A percentile compares a stretch with the other conserved stretches of the same genome.
Conservation (phyloP, 768 basidiomycete species). For the Rossbeevera mucosa region DNA sequence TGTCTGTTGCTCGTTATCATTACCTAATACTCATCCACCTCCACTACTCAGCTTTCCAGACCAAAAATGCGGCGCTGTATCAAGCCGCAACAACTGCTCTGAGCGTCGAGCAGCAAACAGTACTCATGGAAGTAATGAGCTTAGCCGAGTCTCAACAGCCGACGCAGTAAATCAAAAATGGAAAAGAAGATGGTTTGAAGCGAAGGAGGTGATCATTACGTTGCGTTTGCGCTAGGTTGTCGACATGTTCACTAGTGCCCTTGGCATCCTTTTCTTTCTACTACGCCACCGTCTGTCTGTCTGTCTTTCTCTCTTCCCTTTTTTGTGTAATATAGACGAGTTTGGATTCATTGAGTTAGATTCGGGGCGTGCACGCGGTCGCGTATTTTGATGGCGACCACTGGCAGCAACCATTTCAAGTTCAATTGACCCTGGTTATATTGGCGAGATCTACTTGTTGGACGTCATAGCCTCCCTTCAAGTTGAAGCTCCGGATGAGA, state of each 20-base stretch:
- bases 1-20: too few relatives aligned
- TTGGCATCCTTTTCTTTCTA: neutral
- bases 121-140: constrained; percentile 82
- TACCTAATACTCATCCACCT: neutral
- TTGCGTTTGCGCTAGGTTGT: neutral
- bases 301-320: neutral
- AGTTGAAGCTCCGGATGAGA: too few relatives aligned
- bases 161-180: constrained; percentile 3
- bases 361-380: neutral
- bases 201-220: neutral
- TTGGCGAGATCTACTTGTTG: neutral
- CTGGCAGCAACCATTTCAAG: neutral
- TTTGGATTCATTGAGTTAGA: neutral
- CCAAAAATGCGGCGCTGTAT: constrained; percentile 60
- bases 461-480: neutral
- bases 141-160: constrained; percentile 46
- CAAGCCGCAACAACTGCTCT: constrained; percentile 70
- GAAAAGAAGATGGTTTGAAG: neutral
- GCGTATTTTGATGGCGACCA: neutral
- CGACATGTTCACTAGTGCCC: neutral
- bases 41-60: constrained; percentile 57
- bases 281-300: too few relatives aligned
- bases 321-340: neutral
- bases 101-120: constrained; percentile 69
- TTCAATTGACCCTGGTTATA: neutral